These are phyloP conservation scores for Phytophthora sp. DNA, from an alignment of 352 stramenopile genomes.

Conservation along the genomic window DNA sequence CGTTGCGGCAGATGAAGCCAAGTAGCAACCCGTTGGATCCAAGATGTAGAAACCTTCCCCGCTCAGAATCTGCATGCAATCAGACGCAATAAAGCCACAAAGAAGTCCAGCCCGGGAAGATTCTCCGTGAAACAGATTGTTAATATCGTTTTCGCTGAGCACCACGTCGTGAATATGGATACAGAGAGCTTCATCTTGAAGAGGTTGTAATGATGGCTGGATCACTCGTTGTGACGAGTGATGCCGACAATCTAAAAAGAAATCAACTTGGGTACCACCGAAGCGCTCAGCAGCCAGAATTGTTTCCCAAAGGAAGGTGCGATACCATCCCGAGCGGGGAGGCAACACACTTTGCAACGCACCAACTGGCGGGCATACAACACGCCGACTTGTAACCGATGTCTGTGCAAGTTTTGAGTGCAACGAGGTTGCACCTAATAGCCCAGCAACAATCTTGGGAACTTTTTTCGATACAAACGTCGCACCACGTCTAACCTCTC, in stretches of 20 bases:
- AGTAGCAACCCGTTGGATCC: conserved; percentile 65
- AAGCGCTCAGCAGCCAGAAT: conserved; percentile 61
- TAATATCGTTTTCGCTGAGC: conserved; percentile 58
- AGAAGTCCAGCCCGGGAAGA: conserved; percentile 60
- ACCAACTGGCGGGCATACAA: conserved; percentile 47
- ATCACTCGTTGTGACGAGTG: conserved; percentile 73
- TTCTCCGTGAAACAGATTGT: conserved; percentile 53
- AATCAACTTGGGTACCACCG: conserved; percentile 59
- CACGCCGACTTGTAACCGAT: conserved; percentile 54
- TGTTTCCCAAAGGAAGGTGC: conserved; percentile 62
- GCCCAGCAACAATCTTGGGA: conserved; percentile 44
- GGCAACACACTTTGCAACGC: conserved; percentile 55
- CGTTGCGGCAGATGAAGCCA: conserved; percentile 31
- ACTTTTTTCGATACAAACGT: conserved; percentile 64
- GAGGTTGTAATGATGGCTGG: conserved; percentile 68
- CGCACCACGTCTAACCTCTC: conserved; percentile 50
- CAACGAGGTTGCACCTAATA: conserved; percentile 63
- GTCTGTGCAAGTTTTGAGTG: conserved; percentile 70
- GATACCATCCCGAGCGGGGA: conserved; percentile 40
- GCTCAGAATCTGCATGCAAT: conserved; percentile 83
- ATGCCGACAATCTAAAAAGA: conserved; percentile 73
- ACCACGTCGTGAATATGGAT: conserved; percentile 73
- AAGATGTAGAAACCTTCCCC: conserved; percentile 78
- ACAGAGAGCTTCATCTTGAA: conserved; percentile 75
- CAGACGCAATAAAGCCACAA: conserved; percentile 65